Conservation (phyloP, 1,284 basidiomycete species). For the Irpex sp. region DNA sequence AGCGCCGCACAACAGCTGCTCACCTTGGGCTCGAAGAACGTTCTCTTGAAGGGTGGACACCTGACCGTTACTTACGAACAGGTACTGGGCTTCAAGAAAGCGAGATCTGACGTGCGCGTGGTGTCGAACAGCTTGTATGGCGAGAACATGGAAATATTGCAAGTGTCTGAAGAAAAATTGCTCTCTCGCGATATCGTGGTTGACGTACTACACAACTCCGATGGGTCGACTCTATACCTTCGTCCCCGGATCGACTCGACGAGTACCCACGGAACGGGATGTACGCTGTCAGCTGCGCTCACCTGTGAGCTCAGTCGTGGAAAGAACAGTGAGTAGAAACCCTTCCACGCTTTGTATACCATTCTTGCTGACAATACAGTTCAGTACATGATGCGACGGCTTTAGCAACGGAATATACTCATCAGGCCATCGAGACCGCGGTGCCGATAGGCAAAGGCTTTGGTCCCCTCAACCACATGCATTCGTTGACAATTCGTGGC, state of each 20-base stretch:
- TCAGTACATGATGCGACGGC: conserved; percentile 60
- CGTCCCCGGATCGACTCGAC: conserved; percentile 64
- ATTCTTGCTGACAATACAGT: conserved; percentile 4
- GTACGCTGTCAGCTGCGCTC: conserved; percentile 85
- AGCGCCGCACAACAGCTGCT: conserved; percentile 61
- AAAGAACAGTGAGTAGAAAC: conserved; percentile 36
- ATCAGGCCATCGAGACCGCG: conserved; percentile 75
- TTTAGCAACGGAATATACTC: conserved; percentile 68
- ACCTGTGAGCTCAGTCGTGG: conserved; percentile 66
- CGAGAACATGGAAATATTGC: conserved; percentile 64
- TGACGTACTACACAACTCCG: conserved; percentile 65
- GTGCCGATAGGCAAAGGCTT: conserved; percentile 72
- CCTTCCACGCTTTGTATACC: background rate
- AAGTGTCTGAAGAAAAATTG: conserved; percentile 23
- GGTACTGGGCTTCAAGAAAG: conserved; percentile 31
- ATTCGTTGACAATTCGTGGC: conserved; percentile 48
- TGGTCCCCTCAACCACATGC: conserved; percentile 88
- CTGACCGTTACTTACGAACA: conserved; percentile 44
- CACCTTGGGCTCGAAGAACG: conserved; percentile 48
- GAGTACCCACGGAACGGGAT: conserved; percentile 92
- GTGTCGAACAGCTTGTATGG: conserved; percentile 41
- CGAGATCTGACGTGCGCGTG: conserved; percentile 31
- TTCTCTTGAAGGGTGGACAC: conserved; percentile 91
- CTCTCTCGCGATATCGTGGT: conserved; percentile 49
- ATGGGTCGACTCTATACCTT: conserved; percentile 51